Evolutionary conservation across 148 eudicot species (phyloP), one percentile per base, ranked within the genome.

Genomic region (Cornus suecica): DNA sequence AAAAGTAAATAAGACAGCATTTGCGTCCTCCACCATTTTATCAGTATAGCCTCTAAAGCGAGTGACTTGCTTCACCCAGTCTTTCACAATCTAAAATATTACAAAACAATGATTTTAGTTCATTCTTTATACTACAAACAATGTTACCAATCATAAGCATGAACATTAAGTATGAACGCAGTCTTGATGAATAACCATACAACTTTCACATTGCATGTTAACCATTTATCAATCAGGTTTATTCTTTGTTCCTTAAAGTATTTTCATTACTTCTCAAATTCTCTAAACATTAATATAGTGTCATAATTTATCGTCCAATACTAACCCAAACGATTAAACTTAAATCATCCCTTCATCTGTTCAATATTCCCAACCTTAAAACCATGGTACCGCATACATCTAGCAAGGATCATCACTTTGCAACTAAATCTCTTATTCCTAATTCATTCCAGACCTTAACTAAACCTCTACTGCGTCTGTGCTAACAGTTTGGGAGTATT

Each of bases 11-110:
- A 89, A 82, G 28, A 88, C 86, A 25, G 93, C 97, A 85, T 89
- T 91, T 68, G 97, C 88, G 76, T 88, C 89, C 78, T 88, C 90
- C 34, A 89, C 91, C 93, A 89, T 91, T 78, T 89, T 88, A 79
- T 89, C 91, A 22, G 90, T 86, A 70, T 91, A 91, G 51, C 97
- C 97, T 83, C 81, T 84, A 78, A 88, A 18, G 27, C 88, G 91
- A 65, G 93, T 91, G 60, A 91, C 84, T 11, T 84, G 86, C 75
- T 91, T 91, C 58, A 91, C 97, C 97, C 97, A 91, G 27, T 86
- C 90, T 64, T 79, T 83, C 52, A 86, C 93, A 76, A 91, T 84
- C 97, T 89, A 88, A 13, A 54, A 80, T 34, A 58, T 31, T 4
- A 65, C 4, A 76, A 65, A 66, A 4, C 42, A n/a, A 15, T 29